Evolutionary conservation across 2,329 filamentous ascomycete genomes (phyloP).

Genomic region (Cercospora janseana): DNA sequence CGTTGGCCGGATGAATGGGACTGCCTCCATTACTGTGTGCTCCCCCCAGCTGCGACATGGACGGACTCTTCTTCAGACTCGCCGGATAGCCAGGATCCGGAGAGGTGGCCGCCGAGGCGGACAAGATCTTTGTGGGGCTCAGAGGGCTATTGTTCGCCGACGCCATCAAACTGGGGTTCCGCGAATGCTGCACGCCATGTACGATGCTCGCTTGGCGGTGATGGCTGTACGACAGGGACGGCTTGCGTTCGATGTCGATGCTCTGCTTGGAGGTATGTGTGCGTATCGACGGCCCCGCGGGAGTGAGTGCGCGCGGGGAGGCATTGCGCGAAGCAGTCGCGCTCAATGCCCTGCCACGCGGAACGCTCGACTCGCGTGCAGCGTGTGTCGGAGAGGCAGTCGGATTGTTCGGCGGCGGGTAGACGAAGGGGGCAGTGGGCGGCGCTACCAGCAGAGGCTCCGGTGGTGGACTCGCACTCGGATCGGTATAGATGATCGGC

Average conservation of each 20-base stretch:
- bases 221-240: constrained; percentile 69
- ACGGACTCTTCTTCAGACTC: constrained; percentile 36
- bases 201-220: constrained; percentile 97
- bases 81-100: constrained; percentile 20
- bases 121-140: constrained; percentile 79
- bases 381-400: constrained; percentile 9
- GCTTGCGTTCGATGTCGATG: constrained; percentile 48
- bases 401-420: constrained; percentile 17
- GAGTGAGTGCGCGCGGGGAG: constrained; percentile 47
- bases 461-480: constrained; percentile 34
- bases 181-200: constrained; percentile 86
- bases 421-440: constrained; percentile 27
- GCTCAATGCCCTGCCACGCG: constrained; percentile 48
- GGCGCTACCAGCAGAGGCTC: constrained; percentile 36
- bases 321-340: constrained; percentile 42
- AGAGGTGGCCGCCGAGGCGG: constrained; percentile 35
- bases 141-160: constrained; percentile 74
- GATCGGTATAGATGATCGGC: constrained; percentile 22
- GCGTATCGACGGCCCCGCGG: constrained; percentile 41
- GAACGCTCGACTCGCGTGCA: constrained; percentile 45
- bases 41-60: constrained; percentile 33
- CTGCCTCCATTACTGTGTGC: constrained; percentile 17
- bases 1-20: constrained; percentile 23
- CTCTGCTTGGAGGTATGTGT: constrained; percentile 35
- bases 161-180: constrained; percentile 84